These are phyloP conservation scores for Neopestalotiopsis sp. DNA, from an alignment of 2,329 filamentous ascomycete genomes.

Conservation along the genomic window DNA sequence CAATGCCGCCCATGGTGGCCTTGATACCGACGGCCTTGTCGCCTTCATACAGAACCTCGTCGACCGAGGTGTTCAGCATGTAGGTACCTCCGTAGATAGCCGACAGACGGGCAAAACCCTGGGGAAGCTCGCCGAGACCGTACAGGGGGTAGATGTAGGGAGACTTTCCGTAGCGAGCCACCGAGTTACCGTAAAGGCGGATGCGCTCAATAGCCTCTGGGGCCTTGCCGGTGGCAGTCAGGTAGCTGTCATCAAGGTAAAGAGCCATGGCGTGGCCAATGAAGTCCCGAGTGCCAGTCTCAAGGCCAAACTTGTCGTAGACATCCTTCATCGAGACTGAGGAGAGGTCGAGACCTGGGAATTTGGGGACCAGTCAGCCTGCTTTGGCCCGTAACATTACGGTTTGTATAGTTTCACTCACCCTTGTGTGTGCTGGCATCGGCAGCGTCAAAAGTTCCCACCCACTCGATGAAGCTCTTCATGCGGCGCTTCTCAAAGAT, in stretches of 20 bases:
- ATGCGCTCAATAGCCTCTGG: conserved; percentile 91
- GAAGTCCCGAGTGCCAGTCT: conserved; percentile 89
- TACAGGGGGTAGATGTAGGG: conserved; percentile 99
- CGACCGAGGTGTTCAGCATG: conserved; percentile 96
- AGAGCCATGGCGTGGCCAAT: conserved; percentile 98
- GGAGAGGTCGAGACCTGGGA: conserved; percentile 76
- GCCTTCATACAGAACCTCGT: conserved; percentile 85
- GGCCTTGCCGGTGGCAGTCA: conserved; percentile 73
- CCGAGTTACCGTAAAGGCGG: conserved; percentile 94
- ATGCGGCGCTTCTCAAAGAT: conserved; percentile 97
- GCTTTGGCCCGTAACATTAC: neutral
- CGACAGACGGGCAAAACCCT: conserved; percentile 95
- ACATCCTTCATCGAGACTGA: conserved; percentile 95
- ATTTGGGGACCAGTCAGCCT: neutral
- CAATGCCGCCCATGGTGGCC: conserved; percentile 91
- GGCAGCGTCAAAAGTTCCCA: conserved; percentile 82
- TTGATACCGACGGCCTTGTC: conserved; percentile 94
- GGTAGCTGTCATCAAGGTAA: conserved; percentile 88
- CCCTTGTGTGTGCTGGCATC: conserved; percentile 90
- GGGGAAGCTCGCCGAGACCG: conserved; percentile 93
- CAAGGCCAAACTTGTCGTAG: conserved; percentile 96
- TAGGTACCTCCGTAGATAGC: conserved; percentile 99
- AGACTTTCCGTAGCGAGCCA: conserved; percentile 96
- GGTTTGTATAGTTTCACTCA: conserved; percentile 45
- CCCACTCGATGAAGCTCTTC: conserved; percentile 96